Conservation (phyloP, 805 yeast genomes). For the Wickerhamomyces kurtzmanii region DNA sequence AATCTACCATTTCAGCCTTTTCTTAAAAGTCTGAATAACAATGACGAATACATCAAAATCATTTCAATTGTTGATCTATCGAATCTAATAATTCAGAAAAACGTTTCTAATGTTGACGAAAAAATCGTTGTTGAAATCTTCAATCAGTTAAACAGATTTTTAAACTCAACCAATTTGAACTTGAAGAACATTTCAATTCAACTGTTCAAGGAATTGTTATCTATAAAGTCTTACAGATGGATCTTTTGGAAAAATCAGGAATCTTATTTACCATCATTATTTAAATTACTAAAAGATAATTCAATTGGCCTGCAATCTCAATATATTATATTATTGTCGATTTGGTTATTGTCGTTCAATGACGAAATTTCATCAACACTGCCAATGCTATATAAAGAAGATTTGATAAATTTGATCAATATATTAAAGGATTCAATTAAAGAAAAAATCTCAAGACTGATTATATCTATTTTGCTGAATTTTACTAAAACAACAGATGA, state of each 20-base stretch:
- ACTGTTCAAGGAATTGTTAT: conserved; percentile 50
- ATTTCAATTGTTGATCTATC: conserved; percentile 47
- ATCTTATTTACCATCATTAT: conserved; percentile 37
- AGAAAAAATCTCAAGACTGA: conserved; percentile 81
- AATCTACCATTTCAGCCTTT: conserved; percentile 34
- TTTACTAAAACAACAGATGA: conserved; percentile 34
- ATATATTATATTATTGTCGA: conserved; percentile 64
- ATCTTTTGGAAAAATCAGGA: conserved; percentile 36
- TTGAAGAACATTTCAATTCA: conserved; percentile 57
- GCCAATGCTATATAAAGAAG: conserved; percentile 38
- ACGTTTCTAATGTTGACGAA: conserved; percentile 18
- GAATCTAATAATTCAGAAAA: conserved; percentile 29
- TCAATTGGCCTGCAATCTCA: conserved; percentile 60
- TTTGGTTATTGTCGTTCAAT: conserved; percentile 84
- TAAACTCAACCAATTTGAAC: conserved; percentile 31
- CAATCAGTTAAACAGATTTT: conserved; percentile 6
- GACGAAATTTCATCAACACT: conserved; percentile 34
- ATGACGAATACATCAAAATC: conserved; percentile 48
- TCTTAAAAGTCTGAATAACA: conserved; percentile 36
- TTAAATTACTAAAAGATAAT: conserved; percentile 32
- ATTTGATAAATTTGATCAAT: conserved; percentile 30
- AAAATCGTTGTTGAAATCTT: conserved; percentile 10
- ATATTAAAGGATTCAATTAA: conserved; percentile 78
- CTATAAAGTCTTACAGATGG: conserved; percentile 41
- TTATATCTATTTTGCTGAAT: conserved; percentile 67